Evolutionary conservation across 257 asterid species (phyloP).

Genomic region (Coffea canephora): DNA sequence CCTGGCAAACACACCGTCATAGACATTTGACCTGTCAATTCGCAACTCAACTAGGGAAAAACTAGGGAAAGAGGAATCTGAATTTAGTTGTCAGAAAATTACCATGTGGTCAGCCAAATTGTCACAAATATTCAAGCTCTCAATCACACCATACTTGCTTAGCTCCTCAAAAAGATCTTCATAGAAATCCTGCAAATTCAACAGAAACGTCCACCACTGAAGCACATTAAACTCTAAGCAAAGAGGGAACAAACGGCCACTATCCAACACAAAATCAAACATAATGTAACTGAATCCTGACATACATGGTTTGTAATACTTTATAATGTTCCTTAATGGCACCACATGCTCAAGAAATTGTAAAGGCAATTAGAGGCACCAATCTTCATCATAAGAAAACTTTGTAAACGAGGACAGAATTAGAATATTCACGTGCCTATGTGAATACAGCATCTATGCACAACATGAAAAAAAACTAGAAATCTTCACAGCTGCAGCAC

Average conservation of each 20-base stretch:
- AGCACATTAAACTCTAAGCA: not conserved
- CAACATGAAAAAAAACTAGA: not conserved
- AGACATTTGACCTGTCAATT: not conserved
- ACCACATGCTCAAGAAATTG: not conserved
- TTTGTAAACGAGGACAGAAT: not conserved
- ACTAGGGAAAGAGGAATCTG: not conserved
- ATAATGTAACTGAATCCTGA: not conserved
- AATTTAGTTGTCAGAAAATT: slow-evolving; percentile 9
- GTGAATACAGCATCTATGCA: not conserved
- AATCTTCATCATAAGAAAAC: not conserved
- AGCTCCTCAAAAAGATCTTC: slow-evolving; percentile 95
- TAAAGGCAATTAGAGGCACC: not conserved
- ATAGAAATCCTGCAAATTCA: slow-evolving; percentile 63
- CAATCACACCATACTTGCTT: slow-evolving; percentile 82
- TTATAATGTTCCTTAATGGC: not conserved
- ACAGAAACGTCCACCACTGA: not conserved
- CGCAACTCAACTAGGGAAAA: not conserved
- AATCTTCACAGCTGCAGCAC: not conserved
- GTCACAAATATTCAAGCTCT: slow-evolving; percentile 88
- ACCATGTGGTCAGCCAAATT: slow-evolving; percentile 98
- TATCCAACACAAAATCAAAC: not conserved
- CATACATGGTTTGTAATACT: not conserved
- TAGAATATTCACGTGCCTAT: not conserved
- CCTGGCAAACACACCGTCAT: slow-evolving; percentile 43
- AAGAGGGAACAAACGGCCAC: not conserved